Evolutionary conservation across 805 yeast genomes (phyloP).

Genomic region (Myxozyma kluyveri): DNA sequence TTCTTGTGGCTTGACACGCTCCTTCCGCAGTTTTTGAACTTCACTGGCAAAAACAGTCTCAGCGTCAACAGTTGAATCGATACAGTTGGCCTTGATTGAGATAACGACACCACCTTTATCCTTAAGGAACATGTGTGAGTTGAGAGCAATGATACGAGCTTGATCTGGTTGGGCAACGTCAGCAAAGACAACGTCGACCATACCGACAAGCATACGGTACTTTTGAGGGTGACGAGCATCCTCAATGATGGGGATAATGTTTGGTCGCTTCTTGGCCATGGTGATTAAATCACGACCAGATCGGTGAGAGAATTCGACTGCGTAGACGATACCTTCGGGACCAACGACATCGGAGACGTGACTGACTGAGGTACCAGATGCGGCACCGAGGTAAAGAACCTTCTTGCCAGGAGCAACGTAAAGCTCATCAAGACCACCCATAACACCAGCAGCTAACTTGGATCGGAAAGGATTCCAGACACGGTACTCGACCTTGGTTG

Average conservation of each 20-base stretch:
- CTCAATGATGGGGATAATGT: slow-evolving; percentile 96
- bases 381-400: slow-evolving; percentile 97
- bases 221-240: slow-evolving; percentile 99
- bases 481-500: slow-evolving; percentile 95
- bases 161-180: slow-evolving; percentile 99
- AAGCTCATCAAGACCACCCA: slow-evolving; percentile 98
- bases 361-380: slow-evolving; percentile 98
- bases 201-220: slow-evolving; percentile 97
- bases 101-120: slow-evolving; percentile 98
- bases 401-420: slow-evolving; percentile 98
- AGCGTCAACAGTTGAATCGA: slow-evolving; percentile 98
- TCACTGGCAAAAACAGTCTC: slow-evolving; percentile 99
- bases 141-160: slow-evolving; percentile 98
- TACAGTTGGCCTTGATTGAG: slow-evolving; percentile 99
- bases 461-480: slow-evolving; percentile 99
- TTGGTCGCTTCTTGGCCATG: slow-evolving; percentile 99
- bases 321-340: slow-evolving; percentile 98
- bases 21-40: slow-evolving; percentile 98
- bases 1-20: slow-evolving; percentile 96
- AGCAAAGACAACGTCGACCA: slow-evolving; percentile 98
- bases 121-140: slow-evolving; percentile 96
- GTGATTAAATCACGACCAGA: slow-evolving; percentile 99
- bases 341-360: slow-evolving; percentile 98
- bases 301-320: slow-evolving; percentile 99
- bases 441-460: slow-evolving; percentile 98